phyloP scores from a whole-genome alignment of 306 rosid genomes.

The Dryas octopetala region DNA sequence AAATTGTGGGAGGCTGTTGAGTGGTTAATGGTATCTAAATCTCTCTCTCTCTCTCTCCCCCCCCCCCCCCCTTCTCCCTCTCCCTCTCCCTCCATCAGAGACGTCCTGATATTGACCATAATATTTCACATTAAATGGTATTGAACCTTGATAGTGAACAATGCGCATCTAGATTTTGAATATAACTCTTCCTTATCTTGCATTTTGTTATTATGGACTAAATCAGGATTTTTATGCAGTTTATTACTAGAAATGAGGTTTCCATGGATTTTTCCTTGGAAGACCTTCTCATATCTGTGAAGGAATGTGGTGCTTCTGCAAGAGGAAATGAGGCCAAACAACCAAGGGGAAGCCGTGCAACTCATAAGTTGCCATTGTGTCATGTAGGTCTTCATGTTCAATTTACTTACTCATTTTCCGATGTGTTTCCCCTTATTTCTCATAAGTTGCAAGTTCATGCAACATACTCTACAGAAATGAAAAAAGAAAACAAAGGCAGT shows the following conservation, averaged over 20 bases:
- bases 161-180: not conserved
- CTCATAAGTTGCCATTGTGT: constrained; percentile 27
- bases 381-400: constrained; percentile 49
- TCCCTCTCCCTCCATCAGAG: not conserved
- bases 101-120: not conserved
- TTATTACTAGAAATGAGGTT: constrained; percentile 42
- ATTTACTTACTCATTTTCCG: constrained; percentile 11
- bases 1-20: constrained; percentile 56
- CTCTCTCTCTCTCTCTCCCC: constrained; percentile 1
- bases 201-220: not conserved
- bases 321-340: constrained; percentile 45
- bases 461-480: not conserved
- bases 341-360: constrained; percentile 42
- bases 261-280: constrained; percentile 49
- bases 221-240: constrained; percentile 53
- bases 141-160: not conserved
- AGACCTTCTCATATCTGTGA: constrained; percentile 44
- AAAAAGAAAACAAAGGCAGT: constrained; percentile 18
- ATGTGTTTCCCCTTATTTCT: constrained; percentile 3
- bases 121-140: not conserved
- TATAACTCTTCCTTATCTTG: not conserved
- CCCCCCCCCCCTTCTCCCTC: not conserved
- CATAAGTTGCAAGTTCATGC: constrained; percentile 11
- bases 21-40: constrained; percentile 56
- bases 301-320: constrained; percentile 33